These are phyloP conservation scores for Magnolia sinica DNA, from an alignment of 164 flowering plant genomes.

Conservation along the genomic window DNA sequence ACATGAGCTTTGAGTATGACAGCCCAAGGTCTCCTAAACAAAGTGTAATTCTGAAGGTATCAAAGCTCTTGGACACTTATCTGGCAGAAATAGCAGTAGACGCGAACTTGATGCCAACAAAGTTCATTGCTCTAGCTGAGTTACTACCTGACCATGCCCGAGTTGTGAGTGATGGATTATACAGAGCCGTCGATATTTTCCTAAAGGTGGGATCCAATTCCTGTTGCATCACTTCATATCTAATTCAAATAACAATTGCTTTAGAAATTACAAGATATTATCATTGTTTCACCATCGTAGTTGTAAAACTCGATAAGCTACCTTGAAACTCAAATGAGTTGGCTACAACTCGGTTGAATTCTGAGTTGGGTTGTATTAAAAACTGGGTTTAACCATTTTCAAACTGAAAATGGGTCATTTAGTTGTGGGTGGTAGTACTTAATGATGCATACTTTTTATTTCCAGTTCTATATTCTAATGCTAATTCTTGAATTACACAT, in stretches of 20 bases:
- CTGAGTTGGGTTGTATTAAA: too few relatives aligned
- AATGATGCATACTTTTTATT: too few relatives aligned
- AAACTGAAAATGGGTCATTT: too few relatives aligned
- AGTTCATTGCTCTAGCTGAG: constrained; percentile 79
- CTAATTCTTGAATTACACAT: too few relatives aligned
- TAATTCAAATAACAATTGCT: not conserved
- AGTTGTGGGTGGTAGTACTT: too few relatives aligned
- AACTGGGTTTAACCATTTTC: too few relatives aligned
- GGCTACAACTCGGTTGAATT: too few relatives aligned
- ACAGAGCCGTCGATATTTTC: constrained; percentile 87
- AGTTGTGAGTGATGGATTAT: constrained; percentile 67
- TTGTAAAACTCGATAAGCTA: too few relatives aligned
- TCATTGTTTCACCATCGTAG: too few relatives aligned
- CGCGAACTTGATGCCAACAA: constrained; percentile 58
- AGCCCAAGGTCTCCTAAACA: constrained; percentile 90
- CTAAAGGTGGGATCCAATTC: constrained; percentile 60
- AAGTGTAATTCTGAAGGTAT: constrained; percentile 76
- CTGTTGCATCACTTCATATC: not conserved
- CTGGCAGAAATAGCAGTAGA: constrained; percentile 92
- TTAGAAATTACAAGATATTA: not conserved
- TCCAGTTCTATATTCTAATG: too few relatives aligned
- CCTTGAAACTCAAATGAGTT: too few relatives aligned
- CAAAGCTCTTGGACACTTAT: constrained; percentile 78
- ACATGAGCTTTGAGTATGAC: constrained; percentile 72
- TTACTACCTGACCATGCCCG: constrained; percentile 96